Percentiles rank a stretch among this genome's conserved stretches.
These are phyloP conservation scores for Mrakia hoshinonis DNA, from an alignment of 768 basidiomycete genomes.

Conservation along the genomic window DNA sequence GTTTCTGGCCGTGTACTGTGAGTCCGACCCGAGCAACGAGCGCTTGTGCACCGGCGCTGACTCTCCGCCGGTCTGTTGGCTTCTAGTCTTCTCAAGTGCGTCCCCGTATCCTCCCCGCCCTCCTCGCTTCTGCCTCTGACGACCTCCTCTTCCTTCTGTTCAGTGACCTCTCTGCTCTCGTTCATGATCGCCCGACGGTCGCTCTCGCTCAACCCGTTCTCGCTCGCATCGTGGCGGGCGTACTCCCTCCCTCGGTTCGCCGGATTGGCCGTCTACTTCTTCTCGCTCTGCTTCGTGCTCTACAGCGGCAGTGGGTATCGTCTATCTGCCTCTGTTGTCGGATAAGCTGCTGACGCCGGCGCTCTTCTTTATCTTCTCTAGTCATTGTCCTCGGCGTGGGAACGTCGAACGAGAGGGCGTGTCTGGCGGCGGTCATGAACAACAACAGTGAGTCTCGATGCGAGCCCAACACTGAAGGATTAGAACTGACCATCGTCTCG, in stretches of 20 bases:
- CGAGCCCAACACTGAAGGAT: too few relatives aligned
- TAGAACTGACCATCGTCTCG: too few relatives aligned
- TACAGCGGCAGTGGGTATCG: not conserved
- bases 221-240: not conserved
- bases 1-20: constrained; percentile 21
- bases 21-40: too few relatives aligned
- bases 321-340: too few relatives aligned
- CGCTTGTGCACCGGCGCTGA: too few relatives aligned
- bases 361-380: not conserved
- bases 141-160: too few relatives aligned
- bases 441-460: constrained; percentile 12
- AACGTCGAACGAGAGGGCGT: not conserved
- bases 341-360: too few relatives aligned
- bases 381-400: constrained; percentile 26
- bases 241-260: constrained; percentile 17
- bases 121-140: not conserved
- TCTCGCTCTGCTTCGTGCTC: constrained; percentile 5
- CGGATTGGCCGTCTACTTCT: constrained; percentile 17
- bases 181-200: constrained; percentile 26
- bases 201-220: constrained; percentile 20
- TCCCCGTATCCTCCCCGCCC: too few relatives aligned
- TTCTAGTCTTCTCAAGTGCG: constrained; percentile 15
- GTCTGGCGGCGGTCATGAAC: constrained; percentile 21
- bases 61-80: not conserved
- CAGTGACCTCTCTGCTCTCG: too few relatives aligned